Conservation (phyloP, 2,329 filamentous ascomycete genomes). For the Paraphoma chrysanthemicola region DNA sequence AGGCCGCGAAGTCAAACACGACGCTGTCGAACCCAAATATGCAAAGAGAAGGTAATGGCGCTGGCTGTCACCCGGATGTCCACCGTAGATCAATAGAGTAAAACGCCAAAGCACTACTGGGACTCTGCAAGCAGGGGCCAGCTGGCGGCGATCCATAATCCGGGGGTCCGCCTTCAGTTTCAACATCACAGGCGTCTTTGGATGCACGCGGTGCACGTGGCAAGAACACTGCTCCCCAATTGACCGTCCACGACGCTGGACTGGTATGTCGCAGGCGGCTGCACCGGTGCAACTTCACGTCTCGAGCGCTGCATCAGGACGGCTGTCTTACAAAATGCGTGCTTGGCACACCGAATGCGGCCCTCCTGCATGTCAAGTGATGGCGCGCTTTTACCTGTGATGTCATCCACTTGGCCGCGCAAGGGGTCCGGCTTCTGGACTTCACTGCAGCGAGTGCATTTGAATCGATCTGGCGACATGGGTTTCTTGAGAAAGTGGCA, state of each 20-base stretch:
- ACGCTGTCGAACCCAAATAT: not conserved
- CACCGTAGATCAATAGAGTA: slow-evolving; percentile 22
- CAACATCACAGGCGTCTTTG: slow-evolving; percentile 1
- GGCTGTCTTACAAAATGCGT: slow-evolving; percentile 12
- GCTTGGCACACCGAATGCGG: slow-evolving; percentile 23
- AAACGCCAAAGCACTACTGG: slow-evolving; percentile 32
- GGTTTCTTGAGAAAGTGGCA: not conserved
- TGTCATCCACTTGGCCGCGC: slow-evolving; percentile 14
- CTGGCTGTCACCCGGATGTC: slow-evolving; percentile 15
- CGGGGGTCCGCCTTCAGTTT: slow-evolving; percentile 8
- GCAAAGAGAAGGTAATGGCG: slow-evolving; percentile 3
- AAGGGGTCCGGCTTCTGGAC: not conserved
- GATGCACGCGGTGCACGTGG: not conserved
- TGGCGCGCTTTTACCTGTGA: slow-evolving; percentile 20
- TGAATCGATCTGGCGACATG: not conserved
- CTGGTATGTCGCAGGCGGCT: slow-evolving; percentile 8
- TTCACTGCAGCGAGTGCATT: not conserved
- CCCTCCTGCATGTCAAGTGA: slow-evolving; percentile 16
- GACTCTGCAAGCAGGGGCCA: slow-evolving; percentile 20
- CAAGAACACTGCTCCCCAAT: not conserved
- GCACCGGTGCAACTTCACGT: not conserved
- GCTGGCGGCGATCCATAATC: slow-evolving; percentile 15
- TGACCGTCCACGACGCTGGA: not conserved
- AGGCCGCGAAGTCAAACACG: not conserved
- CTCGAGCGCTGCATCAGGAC: slow-evolving; percentile 3